Base-by-base conservation (phyloP, 208 protist genomes). In the Leptomonas seymouri region DNA sequence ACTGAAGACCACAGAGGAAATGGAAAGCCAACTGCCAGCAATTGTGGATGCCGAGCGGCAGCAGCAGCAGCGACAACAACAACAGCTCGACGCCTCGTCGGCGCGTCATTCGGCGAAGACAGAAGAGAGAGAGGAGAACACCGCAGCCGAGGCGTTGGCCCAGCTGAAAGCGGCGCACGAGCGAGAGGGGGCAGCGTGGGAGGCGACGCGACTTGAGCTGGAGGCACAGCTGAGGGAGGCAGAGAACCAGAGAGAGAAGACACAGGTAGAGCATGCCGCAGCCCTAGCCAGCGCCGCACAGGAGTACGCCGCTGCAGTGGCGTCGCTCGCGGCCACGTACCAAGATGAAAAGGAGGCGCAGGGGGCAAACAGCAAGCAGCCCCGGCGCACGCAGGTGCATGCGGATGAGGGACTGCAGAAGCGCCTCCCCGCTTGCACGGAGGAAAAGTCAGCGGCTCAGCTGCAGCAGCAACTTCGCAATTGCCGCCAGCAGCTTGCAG, bases 381-480 rank as follows among this genome's bases (percentile, higher is more conserved):
- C 59, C 9, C n/a, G 45, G n/a, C 34, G 44, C 30, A n/a, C 54
- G 2, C 57, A 72, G 46, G 30, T 36, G 25, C 34, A 45, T 21
- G 34, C 55, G 48, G 51, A 50, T 15, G 63, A 54, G 20, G 45
- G 23, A 16, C 46, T 12, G 18, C 45, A 50, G 14, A n/a, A n/a
- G n/a, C n/a, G n/a, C n/a, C n/a, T n/a, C n/a, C n/a, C n/a, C n/a
- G n/a, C n/a, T n/a, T n/a, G 44, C 18, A 51, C 81, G 4, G 82
- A 80, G 51, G 68, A 68, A 28, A n/a, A 31, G 23, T 41, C 61
- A 15, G 61, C 53, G 30, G 45, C 54, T 51, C 60, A 75, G 69
- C 61, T 67, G 31, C 74, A 68, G 56, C 61, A 57, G 51, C 65
- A 74, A 46, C 34, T 81, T n/a, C 64, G 69, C 3, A 58, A 67